Evolutionary conservation across 768 basidiomycete genomes (phyloP).

Genomic region (Lentinus brumalis): DNA sequence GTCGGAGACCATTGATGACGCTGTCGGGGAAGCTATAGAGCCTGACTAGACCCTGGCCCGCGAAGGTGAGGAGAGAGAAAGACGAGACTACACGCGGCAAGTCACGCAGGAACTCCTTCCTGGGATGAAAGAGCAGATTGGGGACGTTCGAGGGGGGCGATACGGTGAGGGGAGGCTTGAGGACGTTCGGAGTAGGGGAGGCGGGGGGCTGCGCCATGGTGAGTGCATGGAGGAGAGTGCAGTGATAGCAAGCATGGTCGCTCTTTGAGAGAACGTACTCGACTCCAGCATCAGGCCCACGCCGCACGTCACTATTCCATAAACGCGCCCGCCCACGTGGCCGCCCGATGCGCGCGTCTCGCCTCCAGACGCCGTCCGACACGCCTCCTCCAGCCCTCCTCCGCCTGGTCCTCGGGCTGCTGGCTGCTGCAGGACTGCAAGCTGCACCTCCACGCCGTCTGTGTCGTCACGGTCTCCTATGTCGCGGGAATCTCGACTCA

Average conservation of each 20-base stretch:
- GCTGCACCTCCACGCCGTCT: not conserved
- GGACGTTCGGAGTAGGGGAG: slow-evolving; percentile 21
- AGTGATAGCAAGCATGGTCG: slow-evolving; percentile 9
- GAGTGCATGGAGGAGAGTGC: slow-evolving; percentile 18
- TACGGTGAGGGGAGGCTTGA: slow-evolving; percentile 17
- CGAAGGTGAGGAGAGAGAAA: slow-evolving; percentile 72
- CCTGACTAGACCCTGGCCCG: slow-evolving; percentile 62
- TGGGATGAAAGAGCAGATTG: slow-evolving; percentile 53
- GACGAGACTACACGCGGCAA: slow-evolving; percentile 50
- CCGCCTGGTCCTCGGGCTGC: not conserved
- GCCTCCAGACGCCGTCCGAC: not conserved
- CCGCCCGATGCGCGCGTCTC: not conserved
- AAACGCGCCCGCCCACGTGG: slow-evolving; percentile 13
- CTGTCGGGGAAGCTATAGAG: slow-evolving; percentile 67
- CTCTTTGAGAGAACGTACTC: slow-evolving; percentile 4
- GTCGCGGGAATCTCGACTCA: not conserved
- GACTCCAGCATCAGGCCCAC: slow-evolving; percentile 8
- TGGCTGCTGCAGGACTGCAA: not conserved
- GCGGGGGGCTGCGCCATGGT: slow-evolving; percentile 28
- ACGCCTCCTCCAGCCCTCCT: not conserved
- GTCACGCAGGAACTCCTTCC: slow-evolving; percentile 73
- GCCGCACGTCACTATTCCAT: slow-evolving; percentile 19
- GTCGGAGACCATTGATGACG: slow-evolving; percentile 55
- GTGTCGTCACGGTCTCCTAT: not conserved
- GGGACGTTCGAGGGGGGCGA: slow-evolving; percentile 40